phyloP scores from a whole-genome alignment of 2,329 filamentous ascomycete species.

The Claviceps monticola region DNA sequence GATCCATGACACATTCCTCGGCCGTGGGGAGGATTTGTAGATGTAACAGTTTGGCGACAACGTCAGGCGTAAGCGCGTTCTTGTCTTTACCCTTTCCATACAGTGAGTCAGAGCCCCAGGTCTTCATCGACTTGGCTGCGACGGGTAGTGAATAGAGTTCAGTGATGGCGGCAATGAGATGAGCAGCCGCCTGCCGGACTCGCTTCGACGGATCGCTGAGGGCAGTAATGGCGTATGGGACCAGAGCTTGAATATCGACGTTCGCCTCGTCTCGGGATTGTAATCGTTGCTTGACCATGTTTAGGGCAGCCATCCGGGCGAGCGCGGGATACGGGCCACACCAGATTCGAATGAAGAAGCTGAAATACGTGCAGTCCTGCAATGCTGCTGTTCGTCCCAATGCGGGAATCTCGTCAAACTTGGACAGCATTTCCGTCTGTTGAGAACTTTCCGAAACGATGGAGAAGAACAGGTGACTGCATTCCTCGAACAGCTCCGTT shows the following conservation, averaged over 20 bases:
- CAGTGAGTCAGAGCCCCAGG: constrained; percentile 49
- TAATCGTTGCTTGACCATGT: constrained; percentile 44
- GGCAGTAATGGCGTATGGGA: constrained; percentile 70
- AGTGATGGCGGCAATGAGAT: constrained; percentile 46
- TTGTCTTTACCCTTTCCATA: constrained; percentile 41
- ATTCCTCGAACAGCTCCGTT: constrained; percentile 40
- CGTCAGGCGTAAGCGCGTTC: constrained; percentile 43
- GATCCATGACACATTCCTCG: constrained; percentile 77
- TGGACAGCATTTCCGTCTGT: constrained; percentile 24
- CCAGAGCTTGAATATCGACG: constrained; percentile 59
- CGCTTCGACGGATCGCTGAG: constrained; percentile 62
- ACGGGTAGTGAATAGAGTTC: constrained; percentile 28
- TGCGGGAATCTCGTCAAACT: constrained; percentile 40
- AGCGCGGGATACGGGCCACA: constrained; percentile 56
- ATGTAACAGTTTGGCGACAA: constrained; percentile 47
- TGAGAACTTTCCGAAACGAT: constrained; percentile 32
- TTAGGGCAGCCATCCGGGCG: constrained; percentile 55
- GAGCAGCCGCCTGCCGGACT: constrained; percentile 62
- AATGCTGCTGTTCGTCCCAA: constrained; percentile 40
- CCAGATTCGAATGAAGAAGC: constrained; percentile 65
- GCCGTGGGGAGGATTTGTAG: constrained; percentile 58
- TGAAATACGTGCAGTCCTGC: constrained; percentile 53
- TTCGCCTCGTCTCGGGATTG: constrained; percentile 33
- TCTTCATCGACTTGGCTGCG: constrained; percentile 24
- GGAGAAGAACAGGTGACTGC: constrained; percentile 44